A percentile compares a stretch with the other conserved stretches of the same genome.
phyloP scores from a whole-genome alignment of 1,284 basidiomycete species.

The Bjerkandera adusta region DNA sequence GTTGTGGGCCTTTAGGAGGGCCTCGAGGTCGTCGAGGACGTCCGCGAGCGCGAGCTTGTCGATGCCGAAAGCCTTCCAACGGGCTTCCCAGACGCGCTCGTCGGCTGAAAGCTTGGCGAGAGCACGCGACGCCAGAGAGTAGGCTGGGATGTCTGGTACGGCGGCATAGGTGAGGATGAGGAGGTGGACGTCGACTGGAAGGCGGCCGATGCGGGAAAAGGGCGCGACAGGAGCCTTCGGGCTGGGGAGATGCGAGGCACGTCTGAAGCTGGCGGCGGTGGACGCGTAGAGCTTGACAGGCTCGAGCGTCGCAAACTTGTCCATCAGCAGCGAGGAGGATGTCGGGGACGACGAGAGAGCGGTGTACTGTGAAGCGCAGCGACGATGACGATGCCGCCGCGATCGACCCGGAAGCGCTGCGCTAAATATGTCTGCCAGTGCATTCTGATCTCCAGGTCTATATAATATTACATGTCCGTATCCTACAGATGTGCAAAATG shows the following conservation, averaged over 20 bases:
- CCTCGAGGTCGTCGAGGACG: constrained; percentile 65
- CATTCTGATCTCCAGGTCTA: too few species aligned
- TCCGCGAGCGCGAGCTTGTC: constrained; percentile 41
- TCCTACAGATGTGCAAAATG: too few species aligned
- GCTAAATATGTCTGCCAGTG: too few species aligned
- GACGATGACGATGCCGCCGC: too few species aligned
- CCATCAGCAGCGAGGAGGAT: too few species aligned
- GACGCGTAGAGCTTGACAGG: constrained; percentile 65
- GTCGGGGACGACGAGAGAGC: too few species aligned
- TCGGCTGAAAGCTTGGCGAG: constrained; percentile 63
- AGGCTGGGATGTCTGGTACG: constrained; percentile 75
- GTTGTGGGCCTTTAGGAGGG: constrained; percentile 34
- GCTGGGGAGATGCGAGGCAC: constrained; percentile 18
- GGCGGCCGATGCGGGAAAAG: constrained; percentile 61
- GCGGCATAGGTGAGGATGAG: constrained; percentile 72
- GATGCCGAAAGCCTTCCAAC: constrained; percentile 64
- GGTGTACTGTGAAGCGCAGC: too few species aligned
- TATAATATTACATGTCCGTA: too few species aligned
- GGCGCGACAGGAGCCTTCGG: constrained; percentile 35
- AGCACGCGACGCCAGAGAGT: constrained; percentile 66
- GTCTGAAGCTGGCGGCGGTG: constrained; percentile 25
- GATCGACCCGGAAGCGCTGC: too few species aligned
- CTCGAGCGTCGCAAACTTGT: constrained; percentile 76
- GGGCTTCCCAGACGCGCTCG: constrained; percentile 73
- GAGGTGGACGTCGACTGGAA: constrained; percentile 77